Evolutionary conservation across 495 filamentous ascomycete species (phyloP).

Genomic region (Penicillium coprophilum): DNA sequence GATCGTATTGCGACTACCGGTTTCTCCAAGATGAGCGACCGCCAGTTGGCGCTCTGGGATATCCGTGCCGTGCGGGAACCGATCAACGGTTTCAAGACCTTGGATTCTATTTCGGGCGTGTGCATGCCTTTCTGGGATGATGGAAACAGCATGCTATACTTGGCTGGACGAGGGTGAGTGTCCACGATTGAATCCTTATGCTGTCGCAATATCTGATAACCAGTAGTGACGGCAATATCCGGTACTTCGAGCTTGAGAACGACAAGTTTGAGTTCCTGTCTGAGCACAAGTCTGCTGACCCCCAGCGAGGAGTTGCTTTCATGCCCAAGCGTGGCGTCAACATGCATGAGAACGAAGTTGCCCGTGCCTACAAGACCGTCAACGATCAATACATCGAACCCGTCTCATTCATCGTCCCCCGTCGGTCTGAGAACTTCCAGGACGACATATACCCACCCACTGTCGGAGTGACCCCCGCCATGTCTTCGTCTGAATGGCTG

Average conservation of each 20-base stretch:
- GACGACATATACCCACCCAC: slow-evolving; percentile 93
- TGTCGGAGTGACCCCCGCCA: slow-evolving; percentile 70
- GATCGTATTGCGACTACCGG: slow-evolving; percentile 93
- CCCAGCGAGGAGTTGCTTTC: slow-evolving; percentile 93
- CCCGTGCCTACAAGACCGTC: slow-evolving; percentile 94
- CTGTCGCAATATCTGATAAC: slow-evolving; percentile 17
- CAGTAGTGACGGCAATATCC: slow-evolving; percentile 90
- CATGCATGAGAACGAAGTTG: slow-evolving; percentile 93
- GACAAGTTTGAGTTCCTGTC: slow-evolving; percentile 96
- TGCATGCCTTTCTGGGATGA: slow-evolving; percentile 99
- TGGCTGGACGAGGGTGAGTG: slow-evolving; percentile 92
- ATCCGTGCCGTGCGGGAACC: slow-evolving; percentile 75
- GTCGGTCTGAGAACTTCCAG: slow-evolving; percentile 95
- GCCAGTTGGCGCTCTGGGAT: slow-evolving; percentile 95
- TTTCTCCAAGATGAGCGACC: slow-evolving; percentile 97
- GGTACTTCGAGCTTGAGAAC: slow-evolving; percentile 95
- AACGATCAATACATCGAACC: slow-evolving; percentile 93
- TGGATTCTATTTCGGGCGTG: slow-evolving; percentile 94
- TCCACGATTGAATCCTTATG: too few relatives aligned
- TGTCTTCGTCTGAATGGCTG: slow-evolving; percentile 81
- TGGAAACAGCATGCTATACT: slow-evolving; percentile 84
- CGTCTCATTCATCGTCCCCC: slow-evolving; percentile 94
- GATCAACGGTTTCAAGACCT: slow-evolving; percentile 79
- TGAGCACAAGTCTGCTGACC: slow-evolving; percentile 92
- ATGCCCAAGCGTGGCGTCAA: slow-evolving; percentile 93